Conservation (phyloP, 345 rosid genomes). For the Rhodamnia rubescens region DNA sequence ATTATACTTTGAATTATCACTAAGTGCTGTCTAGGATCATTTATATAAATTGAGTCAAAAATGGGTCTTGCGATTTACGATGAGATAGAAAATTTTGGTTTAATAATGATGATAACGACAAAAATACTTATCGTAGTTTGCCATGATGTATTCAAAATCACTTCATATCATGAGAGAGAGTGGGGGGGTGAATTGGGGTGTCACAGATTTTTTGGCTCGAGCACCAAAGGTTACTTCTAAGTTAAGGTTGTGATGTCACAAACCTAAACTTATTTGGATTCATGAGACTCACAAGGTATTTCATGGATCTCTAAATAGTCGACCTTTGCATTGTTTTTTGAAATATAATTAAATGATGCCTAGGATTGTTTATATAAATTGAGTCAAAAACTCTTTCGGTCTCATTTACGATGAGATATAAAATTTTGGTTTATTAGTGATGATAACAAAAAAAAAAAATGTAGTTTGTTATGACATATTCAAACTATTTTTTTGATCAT, state of each 20-base stretch:
- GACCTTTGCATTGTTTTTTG: neutral
- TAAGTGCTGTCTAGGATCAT: neutral
- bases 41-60: neutral
- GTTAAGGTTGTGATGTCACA: neutral
- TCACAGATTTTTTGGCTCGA: neutral
- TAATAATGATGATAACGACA: neutral
- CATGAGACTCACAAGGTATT: neutral
- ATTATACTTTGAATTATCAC: neutral
- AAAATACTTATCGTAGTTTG: neutral
- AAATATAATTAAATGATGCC: neutral
- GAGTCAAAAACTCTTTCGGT: no score
- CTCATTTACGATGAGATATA: no score
- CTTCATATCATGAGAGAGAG: neutral
- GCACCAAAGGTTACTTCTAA: neutral
- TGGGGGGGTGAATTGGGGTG: neutral
- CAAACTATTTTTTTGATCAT: no score
- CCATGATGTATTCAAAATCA: neutral
- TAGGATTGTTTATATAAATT: no score
- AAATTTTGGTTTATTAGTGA: neutral
- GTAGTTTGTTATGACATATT: no score
- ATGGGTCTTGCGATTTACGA: neutral
- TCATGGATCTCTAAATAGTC: neutral
- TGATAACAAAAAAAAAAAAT: no score
- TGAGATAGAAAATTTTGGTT: neutral
- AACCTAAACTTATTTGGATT: neutral